Percentiles rank a stretch among this genome's conserved stretches.
Evolutionary conservation across 2,329 filamentous ascomycete species (phyloP).

Genomic region (Truncatella angustata): DNA sequence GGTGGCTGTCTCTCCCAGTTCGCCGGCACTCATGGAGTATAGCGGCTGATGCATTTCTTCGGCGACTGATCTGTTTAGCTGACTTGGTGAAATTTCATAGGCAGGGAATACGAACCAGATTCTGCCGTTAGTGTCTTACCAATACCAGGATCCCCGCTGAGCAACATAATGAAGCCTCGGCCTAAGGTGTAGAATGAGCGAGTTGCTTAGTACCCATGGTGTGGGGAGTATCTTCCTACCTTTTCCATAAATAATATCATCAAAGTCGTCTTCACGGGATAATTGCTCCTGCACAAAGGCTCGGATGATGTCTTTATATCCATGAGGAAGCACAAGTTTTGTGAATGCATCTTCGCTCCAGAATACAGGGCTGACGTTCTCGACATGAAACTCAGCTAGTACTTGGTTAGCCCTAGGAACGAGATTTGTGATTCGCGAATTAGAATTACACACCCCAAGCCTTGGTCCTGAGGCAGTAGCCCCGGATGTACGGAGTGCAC

Average conservation of each 20-base stretch:
- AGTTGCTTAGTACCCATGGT: background rate
- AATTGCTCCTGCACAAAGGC: slow-evolving; percentile 32
- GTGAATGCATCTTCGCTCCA: slow-evolving; percentile 50
- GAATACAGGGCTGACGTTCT: slow-evolving; percentile 40
- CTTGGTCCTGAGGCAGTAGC: slow-evolving; percentile 48
- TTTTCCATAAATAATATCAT: background rate
- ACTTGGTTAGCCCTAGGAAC: no score
- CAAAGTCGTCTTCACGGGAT: background rate
- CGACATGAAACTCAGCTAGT: slow-evolving; percentile 40
- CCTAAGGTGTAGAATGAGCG: slow-evolving; percentile 15
- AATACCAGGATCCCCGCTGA: background rate
- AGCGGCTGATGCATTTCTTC: slow-evolving; percentile 48
- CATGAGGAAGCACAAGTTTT: slow-evolving; percentile 45
- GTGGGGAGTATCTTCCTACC: background rate
- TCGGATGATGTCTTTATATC: slow-evolving; percentile 50
- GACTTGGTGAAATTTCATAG: no score
- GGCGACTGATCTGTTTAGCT: no score
- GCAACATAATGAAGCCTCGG: background rate
- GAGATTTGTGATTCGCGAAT: no score
- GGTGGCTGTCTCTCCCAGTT: slow-evolving; percentile 65
- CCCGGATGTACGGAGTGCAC: slow-evolving; percentile 39
- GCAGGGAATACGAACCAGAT: slow-evolving; percentile 29
- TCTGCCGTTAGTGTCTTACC: slow-evolving; percentile 32
- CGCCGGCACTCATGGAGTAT: slow-evolving; percentile 59
- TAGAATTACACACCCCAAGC: no score